Conservation (phyloP, 2,329 filamentous ascomycete species). For the Capronia americana region DNA sequence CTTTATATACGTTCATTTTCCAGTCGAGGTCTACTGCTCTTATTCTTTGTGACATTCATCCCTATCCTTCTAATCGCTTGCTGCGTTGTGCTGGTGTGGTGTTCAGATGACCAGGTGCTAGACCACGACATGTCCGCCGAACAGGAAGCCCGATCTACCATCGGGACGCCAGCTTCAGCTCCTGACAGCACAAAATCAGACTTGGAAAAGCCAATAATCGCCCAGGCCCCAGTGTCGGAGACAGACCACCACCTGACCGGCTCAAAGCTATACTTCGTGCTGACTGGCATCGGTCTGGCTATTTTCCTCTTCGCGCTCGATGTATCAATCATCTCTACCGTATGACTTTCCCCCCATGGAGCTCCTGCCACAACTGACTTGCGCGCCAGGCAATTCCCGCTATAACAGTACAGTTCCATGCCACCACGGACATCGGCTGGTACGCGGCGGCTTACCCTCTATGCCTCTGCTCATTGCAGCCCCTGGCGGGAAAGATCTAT, state of each 20-base stretch:
- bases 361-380: conserved; percentile 4
- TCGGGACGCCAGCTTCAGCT: not conserved
- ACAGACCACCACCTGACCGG: conserved; percentile 33
- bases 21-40: not conserved
- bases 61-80: not conserved
- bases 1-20: not conserved
- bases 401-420: conserved; percentile 48
- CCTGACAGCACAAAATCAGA: conserved; percentile 5
- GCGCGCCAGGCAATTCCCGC: conserved; percentile 45
- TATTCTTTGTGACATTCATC: not conserved
- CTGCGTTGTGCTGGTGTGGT: not conserved
- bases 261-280: conserved; percentile 37
- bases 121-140: conserved; percentile 9
- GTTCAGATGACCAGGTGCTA: not conserved
- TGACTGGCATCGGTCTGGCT: conserved; percentile 50
- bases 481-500: conserved; percentile 54
- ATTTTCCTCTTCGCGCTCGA: conserved; percentile 54
- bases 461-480: conserved; percentile 54
- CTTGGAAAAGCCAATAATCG: conserved; percentile 5
- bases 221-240: not conserved
- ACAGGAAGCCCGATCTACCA: not conserved
- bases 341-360: conserved; percentile 18
- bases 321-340: conserved; percentile 46
- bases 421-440: conserved; percentile 47
- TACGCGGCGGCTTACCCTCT: conserved; percentile 48